Base-by-base conservation (phyloP, 192 early-diverging fungal species). In the Coemansia sp. region DNA sequence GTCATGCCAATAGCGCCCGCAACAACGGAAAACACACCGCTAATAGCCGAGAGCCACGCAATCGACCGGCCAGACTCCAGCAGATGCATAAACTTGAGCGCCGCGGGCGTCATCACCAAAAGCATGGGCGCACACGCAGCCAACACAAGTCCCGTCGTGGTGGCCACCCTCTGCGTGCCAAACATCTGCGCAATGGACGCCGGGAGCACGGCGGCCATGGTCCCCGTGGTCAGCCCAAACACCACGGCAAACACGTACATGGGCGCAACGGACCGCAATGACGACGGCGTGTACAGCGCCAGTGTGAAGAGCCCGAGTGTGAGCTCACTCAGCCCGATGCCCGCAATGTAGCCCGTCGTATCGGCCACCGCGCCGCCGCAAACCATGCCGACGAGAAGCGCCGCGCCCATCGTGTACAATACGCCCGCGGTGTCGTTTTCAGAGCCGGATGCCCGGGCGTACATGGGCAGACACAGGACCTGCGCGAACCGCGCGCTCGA, bases 241-340 rank as follows among this genome's bases (percentile, higher is more conserved):
- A 71, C 23, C 42, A 64, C 68, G 3, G 68, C 51, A 19, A 67
- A 77, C 1, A 58, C 60, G 32, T 61, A 69, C 35, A 76, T 24
- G 0, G 67, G 63, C n/a, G 67, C 67, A 0, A 43, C n/a, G n/a
- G n/a, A n/a, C n/a, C n/a, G 14, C 1, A 55, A 58, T 3, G 0
- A 18, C 0, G 67, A 30, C 3, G 73, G 73, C 42, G 58, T 24
- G 56, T 64, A 76, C 4, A 76, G 32, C 1, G 35, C 62, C 21
- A 76, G 59, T 0, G 73, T 76, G 27, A 76, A 64, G 3, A 64
- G 10, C 7, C 62, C 66, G 6, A 68, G 56, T 0, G 60, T 16
- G 2, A 69, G 28, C 50, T 76, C 65, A 50, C 62, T 61, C 16
- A 72, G 43, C 4, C 69, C 69, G 3, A 76, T 43, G 11, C 62